phyloP scores from a whole-genome alignment of 78 protist genomes.

The Pigoraptor vietnamica region DNA sequence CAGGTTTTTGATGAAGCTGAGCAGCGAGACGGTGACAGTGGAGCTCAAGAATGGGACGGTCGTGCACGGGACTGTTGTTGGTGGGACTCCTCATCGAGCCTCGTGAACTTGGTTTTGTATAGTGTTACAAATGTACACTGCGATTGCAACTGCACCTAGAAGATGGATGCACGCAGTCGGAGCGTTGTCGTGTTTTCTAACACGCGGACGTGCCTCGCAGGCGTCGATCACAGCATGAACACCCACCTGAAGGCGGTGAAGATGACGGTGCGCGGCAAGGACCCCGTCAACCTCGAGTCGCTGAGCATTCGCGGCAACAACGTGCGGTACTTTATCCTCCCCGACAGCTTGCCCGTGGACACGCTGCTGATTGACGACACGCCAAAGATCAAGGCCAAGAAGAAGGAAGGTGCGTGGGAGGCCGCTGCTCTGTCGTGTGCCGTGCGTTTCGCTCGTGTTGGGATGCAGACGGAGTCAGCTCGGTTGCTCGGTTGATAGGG shows the following conservation, averaged over 20 bases:
- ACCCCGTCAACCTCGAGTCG: constrained; percentile 85
- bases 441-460: neutral
- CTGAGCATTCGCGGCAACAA: constrained; percentile 94
- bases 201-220: constrained; percentile 33
- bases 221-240: constrained; percentile 93
- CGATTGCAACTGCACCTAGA: no score
- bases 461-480: neutral
- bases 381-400: constrained; percentile 65
- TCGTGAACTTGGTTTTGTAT: no score
- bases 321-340: constrained; percentile 91
- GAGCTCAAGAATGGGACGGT: constrained; percentile 97
- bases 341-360: constrained; percentile 91
- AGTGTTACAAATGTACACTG: no score
- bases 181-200: neutral
- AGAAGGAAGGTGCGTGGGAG: constrained; percentile 24
- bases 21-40: constrained; percentile 92
- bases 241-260: constrained; percentile 91
- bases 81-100: neutral
- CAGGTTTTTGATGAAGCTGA: constrained; percentile 79
- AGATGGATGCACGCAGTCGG: neutral
- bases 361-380: constrained; percentile 92
- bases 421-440: no score
- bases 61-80: constrained; percentile 88
- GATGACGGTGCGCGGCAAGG: constrained; percentile 76
- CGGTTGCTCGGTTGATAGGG: neutral